phyloP scores from a whole-genome alignment of 169 alveolate genomes.

The Plasmodium knowlesi region DNA sequence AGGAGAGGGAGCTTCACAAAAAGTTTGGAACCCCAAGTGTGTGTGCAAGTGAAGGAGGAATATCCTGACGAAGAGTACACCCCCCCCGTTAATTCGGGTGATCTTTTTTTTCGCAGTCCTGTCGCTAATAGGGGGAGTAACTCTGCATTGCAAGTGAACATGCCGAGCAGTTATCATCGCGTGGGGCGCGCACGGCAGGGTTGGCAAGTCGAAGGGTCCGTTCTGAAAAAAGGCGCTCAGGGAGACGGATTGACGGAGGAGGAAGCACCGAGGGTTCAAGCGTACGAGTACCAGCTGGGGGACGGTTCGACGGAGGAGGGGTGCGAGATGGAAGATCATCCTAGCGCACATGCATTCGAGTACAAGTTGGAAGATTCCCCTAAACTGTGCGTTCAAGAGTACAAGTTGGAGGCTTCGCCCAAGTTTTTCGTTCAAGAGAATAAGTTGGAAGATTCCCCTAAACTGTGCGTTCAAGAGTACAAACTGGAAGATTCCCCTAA shows the following conservation, averaged over 20 bases:
- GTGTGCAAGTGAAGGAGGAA: neutral
- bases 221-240: neutral
- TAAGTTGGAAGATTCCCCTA: neutral
- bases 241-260: neutral
- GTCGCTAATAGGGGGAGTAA: neutral
- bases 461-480: neutral
- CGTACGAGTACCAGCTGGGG: slow-evolving; percentile 2
- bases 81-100: neutral
- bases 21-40: neutral
- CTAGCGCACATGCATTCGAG: neutral
- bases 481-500: neutral
- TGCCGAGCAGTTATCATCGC: neutral
- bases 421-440: neutral
- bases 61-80: neutral
- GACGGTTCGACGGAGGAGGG: neutral
- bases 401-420: neutral
- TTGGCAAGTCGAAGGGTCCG: neutral
- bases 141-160: neutral
- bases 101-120: neutral
- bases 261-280: neutral
- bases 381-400: neutral
- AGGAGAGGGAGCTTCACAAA: neutral
- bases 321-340: neutral
- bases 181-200: neutral
- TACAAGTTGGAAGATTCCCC: neutral